Percentiles rank a stretch among this genome's conserved stretches.
These are phyloP conservation scores for Prototheca wickerhamii DNA, from an alignment of 163 green algal species.

Conservation along the genomic window DNA sequence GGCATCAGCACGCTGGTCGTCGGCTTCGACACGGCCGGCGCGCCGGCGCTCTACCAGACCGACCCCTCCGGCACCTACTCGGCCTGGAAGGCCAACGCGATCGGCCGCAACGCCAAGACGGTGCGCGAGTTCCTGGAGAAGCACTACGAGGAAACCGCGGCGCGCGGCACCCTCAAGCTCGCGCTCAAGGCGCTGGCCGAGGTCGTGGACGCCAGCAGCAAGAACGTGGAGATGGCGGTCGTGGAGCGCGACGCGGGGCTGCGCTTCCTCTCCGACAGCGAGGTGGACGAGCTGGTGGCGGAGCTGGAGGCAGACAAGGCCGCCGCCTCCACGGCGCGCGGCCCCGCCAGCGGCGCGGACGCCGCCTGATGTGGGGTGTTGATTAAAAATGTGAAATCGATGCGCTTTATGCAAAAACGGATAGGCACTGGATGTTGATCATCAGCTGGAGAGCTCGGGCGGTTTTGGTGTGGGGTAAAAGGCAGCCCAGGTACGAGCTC, in stretches of 20 bases:
- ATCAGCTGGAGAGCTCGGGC: no score
- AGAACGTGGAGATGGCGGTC: slow-evolving; percentile 89
- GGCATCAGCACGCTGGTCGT: slow-evolving; percentile 96
- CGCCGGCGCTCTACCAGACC: slow-evolving; percentile 85
- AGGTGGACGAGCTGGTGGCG: slow-evolving; percentile 81
- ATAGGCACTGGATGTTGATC: no score
- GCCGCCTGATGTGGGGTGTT: neutral
- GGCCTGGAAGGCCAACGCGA: slow-evolving; percentile 96
- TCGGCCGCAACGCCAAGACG: slow-evolving; percentile 94
- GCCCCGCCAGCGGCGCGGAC: no score
- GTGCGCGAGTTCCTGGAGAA: slow-evolving; percentile 98
- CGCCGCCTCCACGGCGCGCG: slow-evolving; percentile 30
- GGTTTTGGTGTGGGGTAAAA: no score
- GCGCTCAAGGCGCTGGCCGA: slow-evolving; percentile 87
- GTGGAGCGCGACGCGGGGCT: slow-evolving; percentile 62
- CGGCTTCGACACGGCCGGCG: slow-evolving; percentile 70
- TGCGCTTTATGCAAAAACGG: no score
- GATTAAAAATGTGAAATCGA: no score
- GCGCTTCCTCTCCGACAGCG: slow-evolving; percentile 66
- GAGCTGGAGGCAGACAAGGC: slow-evolving; percentile 91
- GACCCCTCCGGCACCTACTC: slow-evolving; percentile 93
- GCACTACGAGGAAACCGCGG: slow-evolving; percentile 72
- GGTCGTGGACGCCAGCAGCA: slow-evolving; percentile 85
- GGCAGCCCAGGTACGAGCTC: no score
- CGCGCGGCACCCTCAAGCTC: slow-evolving; percentile 82